These are phyloP conservation scores for Euphrasia arctica DNA, from an alignment of 305 asterid genomes.

Conservation along the genomic window DNA sequence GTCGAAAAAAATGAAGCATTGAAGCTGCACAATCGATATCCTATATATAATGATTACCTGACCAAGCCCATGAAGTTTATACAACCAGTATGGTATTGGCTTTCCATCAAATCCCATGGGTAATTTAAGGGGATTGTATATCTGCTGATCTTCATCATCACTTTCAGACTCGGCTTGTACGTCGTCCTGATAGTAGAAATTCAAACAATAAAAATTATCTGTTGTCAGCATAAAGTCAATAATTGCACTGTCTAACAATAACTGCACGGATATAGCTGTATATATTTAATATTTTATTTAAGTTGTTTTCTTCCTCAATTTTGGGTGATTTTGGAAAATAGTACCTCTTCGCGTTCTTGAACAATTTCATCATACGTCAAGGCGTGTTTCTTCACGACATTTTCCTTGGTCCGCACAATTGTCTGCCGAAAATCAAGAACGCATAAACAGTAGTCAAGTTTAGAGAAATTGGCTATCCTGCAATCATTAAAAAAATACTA, in stretches of 20 bases:
- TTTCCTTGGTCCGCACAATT: constrained; percentile 78
- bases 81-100: constrained; percentile 99
- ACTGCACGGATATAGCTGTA: constrained; percentile 4
- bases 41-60: constrained; percentile 55
- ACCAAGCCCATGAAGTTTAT: constrained; percentile 99
- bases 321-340: constrained; percentile 6
- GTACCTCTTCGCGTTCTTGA: constrained; percentile 98
- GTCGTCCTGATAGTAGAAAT: constrained; percentile 61
- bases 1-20: not conserved
- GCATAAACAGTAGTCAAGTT: constrained; percentile 11
- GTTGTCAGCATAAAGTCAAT: not conserved
- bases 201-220: constrained; percentile 20
- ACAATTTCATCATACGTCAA: constrained; percentile 96
- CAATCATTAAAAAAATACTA: not conserved
- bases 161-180: constrained; percentile 92
- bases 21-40: constrained; percentile 3
- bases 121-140: constrained; percentile 92
- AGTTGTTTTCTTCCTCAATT: constrained; percentile 2
- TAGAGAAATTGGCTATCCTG: not conserved
- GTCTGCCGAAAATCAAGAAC: constrained; percentile 52
- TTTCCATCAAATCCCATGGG: constrained; percentile 99
- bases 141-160: constrained; percentile 96
- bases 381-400: constrained; percentile 94
- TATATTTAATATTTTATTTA: constrained; percentile 2
- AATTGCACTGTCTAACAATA: constrained; percentile 2